Evolutionary conservation across 495 filamentous ascomycete genomes (phyloP), one percentile per base, ranked within the genome.

Genomic region (Podospora pseudopauciseta): DNA sequence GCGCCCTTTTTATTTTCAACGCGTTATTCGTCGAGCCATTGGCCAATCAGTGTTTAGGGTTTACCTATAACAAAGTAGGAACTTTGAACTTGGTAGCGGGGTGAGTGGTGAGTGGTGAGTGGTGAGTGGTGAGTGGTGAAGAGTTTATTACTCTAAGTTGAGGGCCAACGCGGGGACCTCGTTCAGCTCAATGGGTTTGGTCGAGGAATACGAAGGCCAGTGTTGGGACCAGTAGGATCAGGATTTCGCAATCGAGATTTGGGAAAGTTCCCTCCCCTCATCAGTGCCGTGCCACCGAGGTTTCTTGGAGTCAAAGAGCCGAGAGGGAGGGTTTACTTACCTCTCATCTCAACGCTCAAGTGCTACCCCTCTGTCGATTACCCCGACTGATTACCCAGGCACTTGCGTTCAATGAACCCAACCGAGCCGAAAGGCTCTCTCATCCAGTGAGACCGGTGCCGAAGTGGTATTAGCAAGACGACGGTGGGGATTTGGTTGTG

Each of bases 1-100:
- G 55, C 55, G 55, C 23, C 55, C 15, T 26, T 58, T 26, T 11
- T 20, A 11, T 58, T 26, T 11, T 20, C n/a, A 58, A 58, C 55
- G 55, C 55, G 55, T 58, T 58, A 58, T 58, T 58, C 55, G 55
- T 26, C 23, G 55, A 58, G 55, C 55, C 55, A 58, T 58, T 58
- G 55, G 18, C 55, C 55, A 58, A 58, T 58, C 55, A 58, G 7
- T 49, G 39, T 26, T 58, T 26, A 11, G n/a, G 6, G 3, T 58
- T 2, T 26, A 5, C 19, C 55, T 58, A 19, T 19, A 58, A 58
- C 23, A 15, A 15, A 4, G n/a, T 26, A 5, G 55, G 55, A 58
- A 58, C 55, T 58, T 58, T 58, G 7, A 20, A 6, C 18, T 20
- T 7, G 23, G 23, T 26, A 19, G n/a, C 55, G 55, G 23, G 55